phyloP scores from a whole-genome alignment of 306 rosid genomes.

The Castanea sativa region DNA sequence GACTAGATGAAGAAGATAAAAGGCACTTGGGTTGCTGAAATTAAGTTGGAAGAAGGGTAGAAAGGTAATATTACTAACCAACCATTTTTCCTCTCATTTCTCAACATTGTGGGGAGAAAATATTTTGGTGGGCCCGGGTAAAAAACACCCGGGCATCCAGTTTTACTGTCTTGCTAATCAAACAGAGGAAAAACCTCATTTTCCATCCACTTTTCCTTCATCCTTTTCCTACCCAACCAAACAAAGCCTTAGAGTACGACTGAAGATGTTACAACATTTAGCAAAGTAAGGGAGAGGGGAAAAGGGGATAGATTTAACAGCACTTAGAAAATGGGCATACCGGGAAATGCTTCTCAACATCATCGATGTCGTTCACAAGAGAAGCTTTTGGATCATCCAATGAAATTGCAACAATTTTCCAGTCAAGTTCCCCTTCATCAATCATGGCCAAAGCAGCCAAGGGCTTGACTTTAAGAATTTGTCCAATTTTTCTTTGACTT shows the following conservation, averaged over 20 bases:
- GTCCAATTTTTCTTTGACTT: constrained; percentile 66
- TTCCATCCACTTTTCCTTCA: too few species aligned
- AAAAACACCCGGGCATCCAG: too few species aligned
- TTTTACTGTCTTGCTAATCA: too few species aligned
- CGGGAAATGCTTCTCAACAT: constrained; percentile 95
- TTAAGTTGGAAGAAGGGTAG: too few species aligned
- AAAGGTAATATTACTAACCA: too few species aligned
- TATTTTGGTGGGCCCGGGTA: too few species aligned
- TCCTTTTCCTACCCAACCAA: too few species aligned
- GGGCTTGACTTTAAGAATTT: constrained; percentile 83
- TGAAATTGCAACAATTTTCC: constrained; percentile 96
- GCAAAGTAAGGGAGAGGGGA: constrained; percentile 1
- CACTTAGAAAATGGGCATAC: constrained; percentile 42
- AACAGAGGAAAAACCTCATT: too few species aligned
- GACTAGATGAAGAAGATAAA: too few species aligned
- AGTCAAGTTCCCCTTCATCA: constrained; percentile 99
- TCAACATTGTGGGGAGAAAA: too few species aligned
- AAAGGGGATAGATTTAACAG: not conserved
- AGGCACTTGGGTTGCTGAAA: too few species aligned
- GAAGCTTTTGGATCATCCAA: constrained; percentile 91
- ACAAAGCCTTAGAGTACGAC: not conserved
- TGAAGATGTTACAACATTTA: not conserved
- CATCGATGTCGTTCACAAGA: constrained; percentile 72
- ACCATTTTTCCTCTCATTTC: too few species aligned
- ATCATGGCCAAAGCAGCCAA: constrained; percentile 97